Conservation (phyloP, 192 early-diverging fungal species). For the Coemansia reversa region DNA sequence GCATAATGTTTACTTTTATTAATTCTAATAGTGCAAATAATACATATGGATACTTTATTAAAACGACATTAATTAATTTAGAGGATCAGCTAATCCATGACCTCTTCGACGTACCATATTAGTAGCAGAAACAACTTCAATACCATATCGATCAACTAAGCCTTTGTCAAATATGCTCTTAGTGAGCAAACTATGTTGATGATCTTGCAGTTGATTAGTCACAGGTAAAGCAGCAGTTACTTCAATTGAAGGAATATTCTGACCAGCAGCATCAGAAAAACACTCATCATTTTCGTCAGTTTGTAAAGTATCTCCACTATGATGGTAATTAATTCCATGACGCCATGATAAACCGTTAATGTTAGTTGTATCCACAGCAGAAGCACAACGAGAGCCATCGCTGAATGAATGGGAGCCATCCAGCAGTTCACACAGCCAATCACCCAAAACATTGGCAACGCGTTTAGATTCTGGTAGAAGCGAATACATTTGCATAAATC, state of each 20-base stretch:
- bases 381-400: slow-evolving; percentile 28
- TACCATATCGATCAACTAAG: slow-evolving; percentile 27
- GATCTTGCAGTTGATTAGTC: neutral
- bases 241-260: neutral
- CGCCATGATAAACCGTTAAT: too few species aligned
- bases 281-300: neutral
- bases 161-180: slow-evolving; percentile 26
- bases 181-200: neutral
- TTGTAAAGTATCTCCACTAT: neutral
- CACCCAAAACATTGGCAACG: slow-evolving; percentile 30
- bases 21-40: too few species aligned
- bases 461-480: slow-evolving; percentile 42
- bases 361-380: slow-evolving; percentile 7
- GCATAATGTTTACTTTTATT: too few species aligned
- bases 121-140: slow-evolving; percentile 43
- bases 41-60: too few species aligned
- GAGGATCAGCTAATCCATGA: slow-evolving; percentile 40
- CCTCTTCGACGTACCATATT: slow-evolving; percentile 48
- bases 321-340: neutral
- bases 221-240: neutral
- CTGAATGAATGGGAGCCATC: slow-evolving; percentile 20
- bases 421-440: slow-evolving; percentile 45
- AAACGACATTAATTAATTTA: slow-evolving; percentile 15
- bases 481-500: slow-evolving; percentile 55
- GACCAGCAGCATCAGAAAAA: too few species aligned